A percentile compares a stretch with the other conserved stretches of the same genome.
These are phyloP conservation scores for Leccinum subgranulosum DNA, from an alignment of 768 basidiomycete genomes.

Conservation along the genomic window DNA sequence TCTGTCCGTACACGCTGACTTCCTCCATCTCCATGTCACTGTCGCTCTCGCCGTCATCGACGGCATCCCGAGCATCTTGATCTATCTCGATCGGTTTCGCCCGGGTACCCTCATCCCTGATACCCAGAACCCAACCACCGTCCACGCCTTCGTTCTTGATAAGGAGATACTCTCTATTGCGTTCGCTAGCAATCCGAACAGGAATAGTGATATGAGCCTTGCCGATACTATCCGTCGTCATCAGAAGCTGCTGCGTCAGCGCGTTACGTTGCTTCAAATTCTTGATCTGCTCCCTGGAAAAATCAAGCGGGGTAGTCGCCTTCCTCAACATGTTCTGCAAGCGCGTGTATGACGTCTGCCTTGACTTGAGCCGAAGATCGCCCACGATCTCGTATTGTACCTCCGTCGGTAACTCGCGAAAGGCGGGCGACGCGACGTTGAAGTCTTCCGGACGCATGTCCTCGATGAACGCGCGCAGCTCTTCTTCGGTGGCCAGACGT, in stretches of 20 bases:
- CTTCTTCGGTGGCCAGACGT: constrained; percentile 93
- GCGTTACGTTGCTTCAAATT: constrained; percentile 85
- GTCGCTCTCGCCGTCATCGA: constrained; percentile 42
- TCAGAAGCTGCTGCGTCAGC: constrained; percentile 89
- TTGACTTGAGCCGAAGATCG: constrained; percentile 89
- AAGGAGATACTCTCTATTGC: constrained; percentile 93
- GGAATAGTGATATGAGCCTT: constrained; percentile 89
- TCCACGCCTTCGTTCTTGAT: constrained; percentile 84
- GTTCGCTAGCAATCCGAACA: constrained; percentile 89
- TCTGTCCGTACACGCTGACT: constrained; percentile 57
- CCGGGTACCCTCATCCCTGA: constrained; percentile 81
- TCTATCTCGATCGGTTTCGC: constrained; percentile 88
- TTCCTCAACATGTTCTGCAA: constrained; percentile 85
- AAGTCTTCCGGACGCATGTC: constrained; percentile 96
- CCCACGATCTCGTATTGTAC: constrained; percentile 98
- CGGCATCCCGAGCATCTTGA: constrained; percentile 43
- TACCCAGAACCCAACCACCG: constrained; percentile 94
- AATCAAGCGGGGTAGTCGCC: constrained; percentile 84
- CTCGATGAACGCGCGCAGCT: constrained; percentile 89
- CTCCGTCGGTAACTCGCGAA: constrained; percentile 90
- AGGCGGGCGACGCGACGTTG: constrained; percentile 85
- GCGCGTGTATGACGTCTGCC: constrained; percentile 90
- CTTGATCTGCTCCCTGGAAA: constrained; percentile 94
- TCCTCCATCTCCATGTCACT: constrained; percentile 79
- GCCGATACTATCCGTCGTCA: constrained; percentile 90